Base-by-base conservation (phyloP, 2,329 filamentous ascomycete species). In the Purpureocillium lavendulum region DNA sequence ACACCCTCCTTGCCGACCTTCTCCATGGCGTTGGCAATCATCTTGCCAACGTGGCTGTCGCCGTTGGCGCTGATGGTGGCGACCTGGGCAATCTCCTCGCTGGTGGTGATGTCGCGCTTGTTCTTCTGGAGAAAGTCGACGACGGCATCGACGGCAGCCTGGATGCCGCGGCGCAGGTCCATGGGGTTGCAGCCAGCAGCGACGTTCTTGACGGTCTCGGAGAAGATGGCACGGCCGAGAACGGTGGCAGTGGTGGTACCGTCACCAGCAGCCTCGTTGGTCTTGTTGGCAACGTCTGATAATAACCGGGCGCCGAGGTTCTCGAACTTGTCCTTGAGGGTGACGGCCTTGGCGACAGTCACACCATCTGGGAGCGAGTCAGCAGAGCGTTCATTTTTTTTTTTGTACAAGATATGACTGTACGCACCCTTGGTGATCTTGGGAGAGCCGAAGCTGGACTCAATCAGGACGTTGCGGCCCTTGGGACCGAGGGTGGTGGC, bases 1-100 rank as follows among this genome's bases (percentile, higher is more conserved):
- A 98, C 92, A 75, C 92, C 92, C 75, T 98, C 92, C 80, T 98
- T 98, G 69, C 92, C 92, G 49, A 98, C 92, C 79, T 94, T 95
- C 79, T 98, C 92, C 92, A 98, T 98, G 54, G 92, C 92, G 62
- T 82, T 96, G 61, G 92, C 89, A 65, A 98, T 92, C 61, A 98
- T 80, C 70, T 87, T 82, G 56, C 92, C 92, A 58, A 98, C 87
- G 70, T 96, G 89, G 43, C 80, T 80, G 62, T 98, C 92, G 53
- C 92, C 92, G 70, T 98, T 98, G 65, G 92, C 92, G 54, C 83
- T 90, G 71, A 98, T 98, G 56, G 92, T 97, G 50, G 92, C 92
- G 46, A 98, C 92, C 73, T 98, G 92, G 38, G 90, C 88, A 58
- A 98, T 87, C 76, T 98, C 92, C 57, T 82, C 87, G 61, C 86